These are phyloP conservation scores for Athelia psychrophila DNA, from an alignment of 1,284 basidiomycete genomes.

Conservation along the genomic window DNA sequence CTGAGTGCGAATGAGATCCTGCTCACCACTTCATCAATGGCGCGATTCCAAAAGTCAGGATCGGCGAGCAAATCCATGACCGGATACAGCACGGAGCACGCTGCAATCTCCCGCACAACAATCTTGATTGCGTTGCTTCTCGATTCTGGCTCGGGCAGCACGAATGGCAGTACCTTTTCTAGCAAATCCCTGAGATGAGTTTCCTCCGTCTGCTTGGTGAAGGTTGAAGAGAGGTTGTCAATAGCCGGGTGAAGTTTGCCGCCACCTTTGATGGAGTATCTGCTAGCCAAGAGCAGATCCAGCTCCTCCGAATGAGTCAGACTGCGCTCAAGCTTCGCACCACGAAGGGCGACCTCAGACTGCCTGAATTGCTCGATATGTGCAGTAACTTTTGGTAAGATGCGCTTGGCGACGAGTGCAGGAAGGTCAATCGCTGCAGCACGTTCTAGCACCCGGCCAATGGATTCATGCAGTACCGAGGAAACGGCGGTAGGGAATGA, in stretches of 20 bases:
- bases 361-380: slow-evolving; percentile 92
- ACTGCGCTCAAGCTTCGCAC: slow-evolving; percentile 71
- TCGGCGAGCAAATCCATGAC: slow-evolving; percentile 91
- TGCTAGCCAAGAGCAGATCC: slow-evolving; percentile 78
- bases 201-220: slow-evolving; percentile 89
- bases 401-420: slow-evolving; percentile 75
- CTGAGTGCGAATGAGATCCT: slow-evolving; percentile 3
- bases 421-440: slow-evolving; percentile 69
- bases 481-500: slow-evolving; percentile 88
- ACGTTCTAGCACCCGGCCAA: slow-evolving; percentile 57
- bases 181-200: slow-evolving; percentile 75
- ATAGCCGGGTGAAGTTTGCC: slow-evolving; percentile 76
- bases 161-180: slow-evolving; percentile 63
- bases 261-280: slow-evolving; percentile 61
- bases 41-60: slow-evolving; percentile 95
- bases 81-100: slow-evolving; percentile 82
- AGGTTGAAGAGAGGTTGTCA: slow-evolving; percentile 81
- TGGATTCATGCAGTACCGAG: slow-evolving; percentile 63
- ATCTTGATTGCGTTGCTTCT: slow-evolving; percentile 70
- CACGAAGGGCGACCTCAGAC: slow-evolving; percentile 81
- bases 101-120: slow-evolving; percentile 79
- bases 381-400: slow-evolving; percentile 83
- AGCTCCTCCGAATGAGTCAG: slow-evolving; percentile 85
- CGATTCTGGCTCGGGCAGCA: slow-evolving; percentile 77
- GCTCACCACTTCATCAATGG: slow-evolving; percentile 86